phyloP scores from a whole-genome alignment of 148 eudicot genomes.

The Vaccinium vitisidaea region DNA sequence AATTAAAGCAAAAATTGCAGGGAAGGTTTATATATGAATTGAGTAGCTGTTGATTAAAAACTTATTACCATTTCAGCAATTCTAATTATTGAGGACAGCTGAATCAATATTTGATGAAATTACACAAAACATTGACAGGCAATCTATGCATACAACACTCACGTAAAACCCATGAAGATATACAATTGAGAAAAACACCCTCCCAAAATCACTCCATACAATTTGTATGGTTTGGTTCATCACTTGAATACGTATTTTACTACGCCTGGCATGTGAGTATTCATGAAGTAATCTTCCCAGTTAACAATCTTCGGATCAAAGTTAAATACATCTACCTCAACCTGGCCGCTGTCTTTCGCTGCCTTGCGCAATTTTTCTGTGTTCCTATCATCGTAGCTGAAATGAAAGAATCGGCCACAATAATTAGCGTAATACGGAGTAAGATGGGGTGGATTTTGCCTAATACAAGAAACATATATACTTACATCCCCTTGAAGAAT shows the following conservation, averaged over 20 bases:
- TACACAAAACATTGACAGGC: not conserved
- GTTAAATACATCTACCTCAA: conserved; percentile 39
- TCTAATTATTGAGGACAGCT: not conserved
- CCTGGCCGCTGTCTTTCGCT: conserved; percentile 20
- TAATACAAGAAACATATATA: not conserved
- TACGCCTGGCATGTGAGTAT: conserved; percentile 45
- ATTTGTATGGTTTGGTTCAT: not conserved
- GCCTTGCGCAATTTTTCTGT: conserved; percentile 38
- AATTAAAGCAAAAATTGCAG: too few species aligned
- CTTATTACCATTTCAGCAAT: not conserved
- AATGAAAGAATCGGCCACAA: not conserved
- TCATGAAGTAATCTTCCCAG: conserved; percentile 56
- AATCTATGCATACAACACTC: not conserved
- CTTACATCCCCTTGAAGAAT: conserved; percentile 78
- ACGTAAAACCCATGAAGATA: not conserved
- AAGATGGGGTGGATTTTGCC: not conserved
- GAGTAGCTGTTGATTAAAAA: too few species aligned
- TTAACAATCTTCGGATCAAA: conserved; percentile 43
- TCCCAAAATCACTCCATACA: not conserved
- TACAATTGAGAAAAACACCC: not conserved
- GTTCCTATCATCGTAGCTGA: conserved; percentile 49
- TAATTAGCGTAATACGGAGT: too few species aligned
- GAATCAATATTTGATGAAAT: not conserved
- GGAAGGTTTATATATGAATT: too few species aligned
- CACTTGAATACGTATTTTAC: conserved; percentile 41